Base-by-base conservation (phyloP, 2,329 filamentous ascomycete genomes). In the Neonectria faginata region DNA sequence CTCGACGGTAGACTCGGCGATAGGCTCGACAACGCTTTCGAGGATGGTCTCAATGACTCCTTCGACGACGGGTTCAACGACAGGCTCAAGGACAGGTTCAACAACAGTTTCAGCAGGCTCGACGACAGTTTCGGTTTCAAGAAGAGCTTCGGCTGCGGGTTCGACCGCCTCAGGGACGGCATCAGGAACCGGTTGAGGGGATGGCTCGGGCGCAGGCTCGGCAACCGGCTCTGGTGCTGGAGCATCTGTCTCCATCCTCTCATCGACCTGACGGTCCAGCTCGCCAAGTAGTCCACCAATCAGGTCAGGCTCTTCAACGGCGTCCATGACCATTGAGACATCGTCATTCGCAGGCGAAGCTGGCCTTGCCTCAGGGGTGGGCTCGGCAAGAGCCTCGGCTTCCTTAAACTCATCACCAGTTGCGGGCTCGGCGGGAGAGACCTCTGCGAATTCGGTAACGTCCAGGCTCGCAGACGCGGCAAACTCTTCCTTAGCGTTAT, bases 211-310 rank as follows among this genome's bases (percentile, higher is more conserved):
- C 10, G 20, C 44, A 2, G 63, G 60, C 39, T 73, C 69, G 11
- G 55, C 20, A 11, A 12, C 58, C 2, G 60, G 39, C 22, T 72
- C 65, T 39, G 60, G 18, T 18, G 48, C 56, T 10, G 54, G 33
- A 14, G 61, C 20, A 18, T 29, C 31, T 20, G 45, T 33, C 50
- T 60, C 39, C 27, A 48, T 60, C 59, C 60, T 25, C 27, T 68
- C 55, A 39, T 63, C 60, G 9, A 68, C 73, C 62, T 83, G 81
- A 33, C 80, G 78, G 60, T 84, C 79, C 39, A 84, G 76, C 36
- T 81, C 82, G 1, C 81, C 77, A 68, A 84, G 79, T 1, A 84
- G 71, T n/a, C 78, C 80, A n/a, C 78, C 80, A 22, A 84, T 78
- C 39, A 84, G 60, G 69, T 85, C 82, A 8, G 80, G 77, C 27